Evolutionary conservation across 352 stramenopile species (phyloP), one percentile per base, ranked within the genome.

Genomic region (Globisporangium paroecandrum): DNA sequence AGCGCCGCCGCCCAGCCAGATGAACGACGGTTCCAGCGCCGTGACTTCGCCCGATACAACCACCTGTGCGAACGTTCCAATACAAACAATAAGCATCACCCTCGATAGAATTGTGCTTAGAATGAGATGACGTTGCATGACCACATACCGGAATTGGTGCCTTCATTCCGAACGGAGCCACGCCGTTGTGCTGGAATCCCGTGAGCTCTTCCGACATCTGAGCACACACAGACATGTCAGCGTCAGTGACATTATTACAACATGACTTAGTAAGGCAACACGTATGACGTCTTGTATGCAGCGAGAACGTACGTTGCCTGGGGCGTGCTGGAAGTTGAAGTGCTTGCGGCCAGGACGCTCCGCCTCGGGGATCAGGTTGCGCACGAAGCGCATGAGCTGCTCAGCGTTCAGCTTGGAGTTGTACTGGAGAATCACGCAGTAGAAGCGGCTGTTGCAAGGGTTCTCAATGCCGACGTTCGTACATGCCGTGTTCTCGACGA

Each of bases 251-350:
- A 12, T 9, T 51, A 3, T n/a, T 24, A n/a, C 43, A 22, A 20
- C 6, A 49, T 10, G 15, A 10, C 41, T n/a, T 24, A 22, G n/a
- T 49, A 49, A n/a, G 15, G 41, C 15, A 7, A 9, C 41, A 22
- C 18, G 41, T 9, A n/a, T 49, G 41, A 4, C 1, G 1, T 27
- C 7, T 27, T 4, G 20, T 54, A 25, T 15, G 12, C 5, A 34
- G 32, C 4, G 24, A 9, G 9, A 18, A 51, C 65, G 43, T 47
- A 90, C 84, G 66, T 89, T 71, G 67, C 73, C 78, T 13, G 83
- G 71, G 5, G 89, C 89, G 66, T 95, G 87, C 69, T 95, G 89
- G 66, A 96, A 96, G 72, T 95, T 95, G 62, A 95, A 94, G 56
- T 85, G 79, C 69, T 95, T 96, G 60, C 87, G 85, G 7, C 78